Evolutionary conservation across 2,329 filamentous ascomycete genomes (phyloP), one percentile per base, ranked within the genome.

Genomic region (Parastagonospora nodorum): DNA sequence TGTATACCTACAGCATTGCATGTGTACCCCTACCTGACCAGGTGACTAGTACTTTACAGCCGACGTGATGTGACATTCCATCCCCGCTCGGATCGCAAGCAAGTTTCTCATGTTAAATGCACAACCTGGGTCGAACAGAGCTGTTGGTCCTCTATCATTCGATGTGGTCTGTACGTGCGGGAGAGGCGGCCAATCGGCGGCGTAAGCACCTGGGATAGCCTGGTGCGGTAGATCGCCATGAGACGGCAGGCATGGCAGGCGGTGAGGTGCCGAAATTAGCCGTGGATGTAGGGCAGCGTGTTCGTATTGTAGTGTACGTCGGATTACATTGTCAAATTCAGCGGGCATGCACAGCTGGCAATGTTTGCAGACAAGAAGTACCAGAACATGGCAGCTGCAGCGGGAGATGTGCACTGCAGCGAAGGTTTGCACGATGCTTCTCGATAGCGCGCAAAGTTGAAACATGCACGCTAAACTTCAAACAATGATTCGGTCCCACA

Each of bases 211-310:
- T 38, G 36, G 58, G 8, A n/a, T 9, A 24, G 36, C 42, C 42
- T 27, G 31, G 42, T 24, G 37, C 31, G 42, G 50, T 45, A 43
- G 44, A 48, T 44, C 48, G 52, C 12, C 31, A 19, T 46, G 50
- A 59, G 55, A 51, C 51, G 35, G 35, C 35, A 16, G 8, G 35
- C 15, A 16, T 10, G 51, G 48, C 55, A 44, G 58, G 57, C 50
- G 51, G 53, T 36, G 51, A 45, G 51, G 36, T 45, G 58, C 53
- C 48, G 58, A 61, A 42, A 59, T 61, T 59, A 48, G 35, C 39
- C 27, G 45, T 40, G 31, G 36, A 36, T 15, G 16, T 28, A 41
- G 50, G 36, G 44, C 36, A 33, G 44, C 30, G 30, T 8, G 30
- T 10, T 8, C n/a, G n/a, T 32, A 32, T 3, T 32, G 30, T 8